These are phyloP conservation scores for Toxicodendron radicans DNA, from an alignment of 345 rosid species.

Conservation along the genomic window DNA sequence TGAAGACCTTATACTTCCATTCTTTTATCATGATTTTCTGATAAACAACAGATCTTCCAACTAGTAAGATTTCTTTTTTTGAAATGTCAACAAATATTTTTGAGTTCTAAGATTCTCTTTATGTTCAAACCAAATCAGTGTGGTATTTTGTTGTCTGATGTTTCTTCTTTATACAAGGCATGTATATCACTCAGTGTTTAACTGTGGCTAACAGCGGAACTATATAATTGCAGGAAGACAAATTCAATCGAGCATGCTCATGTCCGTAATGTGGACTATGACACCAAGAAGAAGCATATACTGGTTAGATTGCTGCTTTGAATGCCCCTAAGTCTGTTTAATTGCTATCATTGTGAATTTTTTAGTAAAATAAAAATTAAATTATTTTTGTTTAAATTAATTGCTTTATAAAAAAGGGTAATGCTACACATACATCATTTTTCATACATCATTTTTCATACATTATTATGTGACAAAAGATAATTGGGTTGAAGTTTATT, in stretches of 20 bases:
- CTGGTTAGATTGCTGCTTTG: constrained; percentile 48
- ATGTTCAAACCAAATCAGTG: not conserved
- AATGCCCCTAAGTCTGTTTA: constrained; percentile 3
- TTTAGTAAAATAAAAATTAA: no score
- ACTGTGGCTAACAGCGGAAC: constrained; percentile 11
- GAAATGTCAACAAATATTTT: not conserved
- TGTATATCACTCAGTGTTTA: not conserved
- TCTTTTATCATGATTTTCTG: not conserved
- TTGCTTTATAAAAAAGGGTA: no score
- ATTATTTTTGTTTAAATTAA: no score
- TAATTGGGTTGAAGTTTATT: no score
- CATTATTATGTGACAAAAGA: no score
- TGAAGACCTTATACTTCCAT: not conserved
- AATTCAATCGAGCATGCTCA: constrained; percentile 65
- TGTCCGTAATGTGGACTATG: constrained; percentile 63
- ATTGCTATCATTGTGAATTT: no score
- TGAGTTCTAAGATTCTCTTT: not conserved
- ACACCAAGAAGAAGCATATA: constrained; percentile 60
- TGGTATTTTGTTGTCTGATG: not conserved
- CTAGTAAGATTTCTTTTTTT: not conserved
- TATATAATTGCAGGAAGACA: constrained; percentile 54
- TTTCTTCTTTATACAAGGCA: constrained; percentile 3
- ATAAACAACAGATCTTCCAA: not conserved
- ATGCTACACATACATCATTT: no score
- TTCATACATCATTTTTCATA: no score